Conservation (phyloP, 139 green algal species). For the Astrephomene gubernaculifera region DNA sequence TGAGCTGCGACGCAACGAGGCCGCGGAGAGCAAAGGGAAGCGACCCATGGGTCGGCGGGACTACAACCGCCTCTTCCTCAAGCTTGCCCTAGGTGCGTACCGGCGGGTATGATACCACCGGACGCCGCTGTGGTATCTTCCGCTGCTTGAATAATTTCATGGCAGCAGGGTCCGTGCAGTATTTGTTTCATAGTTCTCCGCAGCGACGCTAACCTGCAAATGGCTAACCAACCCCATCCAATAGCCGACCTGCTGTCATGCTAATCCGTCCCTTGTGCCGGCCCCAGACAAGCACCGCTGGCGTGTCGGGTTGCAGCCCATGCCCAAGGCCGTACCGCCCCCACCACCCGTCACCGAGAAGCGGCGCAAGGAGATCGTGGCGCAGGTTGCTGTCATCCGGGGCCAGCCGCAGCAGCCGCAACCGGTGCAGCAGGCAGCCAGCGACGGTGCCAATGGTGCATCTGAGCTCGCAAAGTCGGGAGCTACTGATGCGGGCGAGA, state of each 20-base stretch:
- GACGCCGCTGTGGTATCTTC: no score
- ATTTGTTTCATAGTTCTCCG: no score
- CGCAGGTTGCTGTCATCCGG: conserved; percentile 41
- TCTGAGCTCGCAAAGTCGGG: background rate
- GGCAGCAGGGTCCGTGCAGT: no score
- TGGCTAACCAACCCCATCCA: no score
- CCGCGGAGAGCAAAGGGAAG: conserved; percentile 63
- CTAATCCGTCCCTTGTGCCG: no score
- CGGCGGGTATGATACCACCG: no score
- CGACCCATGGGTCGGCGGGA: conserved; percentile 48
- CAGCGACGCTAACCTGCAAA: no score
- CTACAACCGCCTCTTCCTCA: conserved; percentile 71
- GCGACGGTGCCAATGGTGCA: background rate
- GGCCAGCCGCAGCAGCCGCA: no score
- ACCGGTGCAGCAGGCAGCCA: background rate
- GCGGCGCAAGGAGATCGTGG: conserved; percentile 44
- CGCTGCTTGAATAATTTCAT: no score
- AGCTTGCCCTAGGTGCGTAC: conserved; percentile 54
- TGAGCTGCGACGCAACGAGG: conserved; percentile 79
- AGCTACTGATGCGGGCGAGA: background rate
- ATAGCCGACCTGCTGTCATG: no score
- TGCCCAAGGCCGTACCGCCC: conserved; percentile 76
- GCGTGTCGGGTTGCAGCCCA: conserved; percentile 69
- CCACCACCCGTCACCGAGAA: conserved; percentile 76
- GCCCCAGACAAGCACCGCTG: conserved; percentile 73